A percentile compares a stretch with the other conserved stretches of the same genome.
phyloP scores from a whole-genome alignment of 2,329 filamentous ascomycete species.

The Ascochyta pisi region DNA sequence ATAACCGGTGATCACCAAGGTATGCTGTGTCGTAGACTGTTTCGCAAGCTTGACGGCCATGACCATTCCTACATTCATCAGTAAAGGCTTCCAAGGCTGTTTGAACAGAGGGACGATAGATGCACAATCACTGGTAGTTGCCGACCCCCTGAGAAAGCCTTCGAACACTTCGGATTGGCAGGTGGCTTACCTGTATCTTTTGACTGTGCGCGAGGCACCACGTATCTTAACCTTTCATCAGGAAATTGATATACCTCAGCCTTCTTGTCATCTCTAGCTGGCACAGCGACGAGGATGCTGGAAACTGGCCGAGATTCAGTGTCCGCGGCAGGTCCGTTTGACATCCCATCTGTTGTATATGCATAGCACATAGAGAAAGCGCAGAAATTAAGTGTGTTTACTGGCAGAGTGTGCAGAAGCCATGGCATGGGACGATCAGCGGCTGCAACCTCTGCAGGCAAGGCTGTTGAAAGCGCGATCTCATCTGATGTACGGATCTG shows the following conservation, averaged over 20 bases:
- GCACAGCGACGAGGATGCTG: slow-evolving; percentile 75
- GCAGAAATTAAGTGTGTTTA: slow-evolving; percentile 97
- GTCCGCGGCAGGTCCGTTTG: not conserved
- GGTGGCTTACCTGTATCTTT: slow-evolving; percentile 50
- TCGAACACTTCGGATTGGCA: not conserved
- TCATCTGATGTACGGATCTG: slow-evolving; percentile 70
- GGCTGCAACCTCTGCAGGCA: slow-evolving; percentile 71
- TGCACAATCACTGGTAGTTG: not conserved
- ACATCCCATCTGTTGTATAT: not conserved
- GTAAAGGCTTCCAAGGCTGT: slow-evolving; percentile 37
- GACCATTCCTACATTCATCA: slow-evolving; percentile 74
- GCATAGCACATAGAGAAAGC: slow-evolving; percentile 70
- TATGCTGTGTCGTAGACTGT: slow-evolving; percentile 34
- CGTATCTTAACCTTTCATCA: slow-evolving; percentile 71
- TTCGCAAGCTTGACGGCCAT: slow-evolving; percentile 72
- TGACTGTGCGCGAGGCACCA: slow-evolving; percentile 56
- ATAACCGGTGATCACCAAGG: slow-evolving; percentile 78
- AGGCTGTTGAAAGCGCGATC: slow-evolving; percentile 65
- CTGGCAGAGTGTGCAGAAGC: slow-evolving; percentile 81
- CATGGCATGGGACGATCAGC: slow-evolving; percentile 70
- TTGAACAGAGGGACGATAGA: not conserved
- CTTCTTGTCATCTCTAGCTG: slow-evolving; percentile 59
- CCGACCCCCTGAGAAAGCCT: not conserved
- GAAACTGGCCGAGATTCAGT: slow-evolving; percentile 10
- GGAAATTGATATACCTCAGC: slow-evolving; percentile 88